Conservation (phyloP, 148 eudicot species). For the Chenopodium album region DNA sequence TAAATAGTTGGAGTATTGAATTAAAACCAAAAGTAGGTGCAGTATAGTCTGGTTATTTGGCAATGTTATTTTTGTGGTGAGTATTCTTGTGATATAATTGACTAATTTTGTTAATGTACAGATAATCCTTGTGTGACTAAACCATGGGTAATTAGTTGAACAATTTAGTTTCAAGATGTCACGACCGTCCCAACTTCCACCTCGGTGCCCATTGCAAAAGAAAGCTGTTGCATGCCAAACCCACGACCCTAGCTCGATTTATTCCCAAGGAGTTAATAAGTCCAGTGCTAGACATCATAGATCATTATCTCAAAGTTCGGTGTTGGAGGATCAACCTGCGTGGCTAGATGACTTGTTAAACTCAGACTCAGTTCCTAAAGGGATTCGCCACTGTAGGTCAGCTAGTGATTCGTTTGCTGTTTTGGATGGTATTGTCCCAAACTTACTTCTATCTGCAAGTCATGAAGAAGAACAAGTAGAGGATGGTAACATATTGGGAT, state of each 20-base stretch:
- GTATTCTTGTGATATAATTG: not conserved
- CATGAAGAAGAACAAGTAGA: slow-evolving; percentile 30
- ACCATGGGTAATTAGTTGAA: slow-evolving; percentile 10
- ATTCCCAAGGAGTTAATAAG: slow-evolving; percentile 22
- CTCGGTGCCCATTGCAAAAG: slow-evolving; percentile 62
- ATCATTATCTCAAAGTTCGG: slow-evolving; percentile 49
- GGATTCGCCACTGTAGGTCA: slow-evolving; percentile 38
- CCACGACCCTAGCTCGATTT: slow-evolving; percentile 22
- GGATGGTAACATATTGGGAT: slow-evolving; percentile 36
- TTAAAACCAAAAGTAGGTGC: not conserved
- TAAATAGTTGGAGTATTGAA: no score
- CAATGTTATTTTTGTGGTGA: not conserved
- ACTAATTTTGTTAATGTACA: slow-evolving; percentile 4
- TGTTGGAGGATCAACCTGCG: slow-evolving; percentile 49
- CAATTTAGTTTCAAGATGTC: slow-evolving; percentile 37
- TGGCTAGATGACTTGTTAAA: slow-evolving; percentile 70
- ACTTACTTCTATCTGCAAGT: slow-evolving; percentile 10
- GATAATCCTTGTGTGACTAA: slow-evolving; percentile 3
- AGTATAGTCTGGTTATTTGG: not conserved
- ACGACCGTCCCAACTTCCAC: slow-evolving; percentile 68
- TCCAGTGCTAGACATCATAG: slow-evolving; percentile 38
- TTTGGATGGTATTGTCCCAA: slow-evolving; percentile 37
- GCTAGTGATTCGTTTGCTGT: slow-evolving; percentile 55
- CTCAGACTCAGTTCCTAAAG: slow-evolving; percentile 33
- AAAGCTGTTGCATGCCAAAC: slow-evolving; percentile 18